Base-by-base conservation (phyloP, 306 rosid genomes). In the Sphenostylis stenocarpa region DNA sequence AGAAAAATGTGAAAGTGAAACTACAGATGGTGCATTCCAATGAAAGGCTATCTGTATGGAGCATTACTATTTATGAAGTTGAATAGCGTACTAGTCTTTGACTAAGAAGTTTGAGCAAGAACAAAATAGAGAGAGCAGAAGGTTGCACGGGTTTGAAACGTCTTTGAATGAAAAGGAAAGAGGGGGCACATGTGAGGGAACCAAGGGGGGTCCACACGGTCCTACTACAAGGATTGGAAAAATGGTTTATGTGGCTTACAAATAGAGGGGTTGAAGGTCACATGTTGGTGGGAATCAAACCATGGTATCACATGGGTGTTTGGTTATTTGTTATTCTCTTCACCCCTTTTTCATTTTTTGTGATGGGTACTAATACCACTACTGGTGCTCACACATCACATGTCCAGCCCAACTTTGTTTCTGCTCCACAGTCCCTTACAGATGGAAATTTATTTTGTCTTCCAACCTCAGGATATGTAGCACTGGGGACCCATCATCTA, bases 251-350 rank as follows among this genome's bases (percentile, higher is more conserved):
- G 91, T 80, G 87, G 82, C 41, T 62, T 44, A 64, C 69, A 79
- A 83, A 77, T 48, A 62, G 28, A 70, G 62, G 79, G 26, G 81
- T 38, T 58, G 72, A 67, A 13, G 72, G 70, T 87, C 93, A 91
- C 93, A 88, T 85, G 91, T 81, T 69, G 70, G 87, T 83, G 84
- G 75, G 89, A 86, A 89, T 85, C 84, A 83, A 86, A 82, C 81
- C 81, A 85, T 80, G 81, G 84, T 77, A 72, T 86, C 45, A 48
- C 75, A 75, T 38, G 72, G 81, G 73, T 73, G 67, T 72, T 57
- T 78, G 67, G 49, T 81, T 57, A 78, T 72, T 56, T 44, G 75
- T 77, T 66, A n/a, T 65, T 77, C 60, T 48, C 31, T 71, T 73
- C 48, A 47, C 34, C 51, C 65, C 77, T 38, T 79, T 76, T 70